Conservation (phyloP, 805 yeast species). For the Grigorovia jiainica region DNA sequence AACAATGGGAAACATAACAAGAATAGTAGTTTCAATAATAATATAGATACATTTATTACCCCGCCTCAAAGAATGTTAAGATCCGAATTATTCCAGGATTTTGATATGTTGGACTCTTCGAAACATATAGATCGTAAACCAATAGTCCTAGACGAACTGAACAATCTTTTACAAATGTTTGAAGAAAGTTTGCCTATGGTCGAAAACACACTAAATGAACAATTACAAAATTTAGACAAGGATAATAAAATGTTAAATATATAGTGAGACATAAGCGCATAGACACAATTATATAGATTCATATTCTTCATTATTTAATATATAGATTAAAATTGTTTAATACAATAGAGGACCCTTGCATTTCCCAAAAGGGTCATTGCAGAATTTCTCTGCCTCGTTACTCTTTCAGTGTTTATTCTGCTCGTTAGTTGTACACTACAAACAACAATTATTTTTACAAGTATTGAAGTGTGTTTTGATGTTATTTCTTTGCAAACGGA, state of each 20-base stretch:
- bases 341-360: not conserved
- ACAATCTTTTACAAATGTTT: constrained; percentile 19
- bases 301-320: not conserved
- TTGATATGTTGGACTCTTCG: constrained; percentile 7
- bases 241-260: not conserved
- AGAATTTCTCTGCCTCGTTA: too few species aligned
- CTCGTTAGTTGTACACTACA: too few species aligned
- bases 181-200: constrained; percentile 25
- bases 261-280: not conserved
- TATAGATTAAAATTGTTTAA: not conserved
- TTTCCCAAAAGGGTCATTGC: too few species aligned
- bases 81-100: constrained; percentile 24
- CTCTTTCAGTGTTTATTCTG: too few species aligned
- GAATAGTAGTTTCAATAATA: not conserved
- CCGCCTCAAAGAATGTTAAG: constrained; percentile 20
- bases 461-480: too few species aligned
- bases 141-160: constrained; percentile 23
- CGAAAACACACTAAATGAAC: constrained; percentile 22
- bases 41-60: constrained; percentile 8
- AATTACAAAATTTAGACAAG: constrained; percentile 4
- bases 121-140: constrained; percentile 21
- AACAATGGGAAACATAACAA: not conserved
- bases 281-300: not conserved
- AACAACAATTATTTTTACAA: too few species aligned
- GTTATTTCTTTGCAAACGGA: too few species aligned